Evolutionary conservation across 1,139 yeast species (phyloP).

Genomic region (Sugiyamaella paludigena): DNA sequence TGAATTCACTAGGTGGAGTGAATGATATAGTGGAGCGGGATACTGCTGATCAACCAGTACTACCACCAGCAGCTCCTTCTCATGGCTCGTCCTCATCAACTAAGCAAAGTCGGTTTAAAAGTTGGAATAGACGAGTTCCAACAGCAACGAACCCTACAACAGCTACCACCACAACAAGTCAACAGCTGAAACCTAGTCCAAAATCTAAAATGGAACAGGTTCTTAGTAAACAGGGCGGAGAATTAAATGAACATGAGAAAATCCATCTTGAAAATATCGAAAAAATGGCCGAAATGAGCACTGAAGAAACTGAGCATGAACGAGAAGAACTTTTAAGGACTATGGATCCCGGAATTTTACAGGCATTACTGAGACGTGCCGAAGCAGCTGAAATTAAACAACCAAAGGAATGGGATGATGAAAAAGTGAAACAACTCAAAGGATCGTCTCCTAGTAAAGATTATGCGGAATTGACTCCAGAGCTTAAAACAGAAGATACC

Average conservation of each 20-base stretch:
- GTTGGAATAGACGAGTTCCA: slow-evolving; percentile 6
- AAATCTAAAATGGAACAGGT: slow-evolving; percentile 7
- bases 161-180: background rate
- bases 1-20: slow-evolving; percentile 6
- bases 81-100: background rate
- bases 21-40: slow-evolving; percentile 22
- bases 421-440: slow-evolving; percentile 30
- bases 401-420: slow-evolving; percentile 54
- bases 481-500: background rate
- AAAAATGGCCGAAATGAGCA: slow-evolving; percentile 59
- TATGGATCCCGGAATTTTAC: slow-evolving; percentile 67
- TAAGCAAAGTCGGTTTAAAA: slow-evolving; percentile 12
- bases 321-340: slow-evolving; percentile 62
- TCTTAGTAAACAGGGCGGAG: slow-evolving; percentile 3
- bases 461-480: too few relatives aligned
- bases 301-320: slow-evolving; percentile 63
- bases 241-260: slow-evolving; percentile 55
- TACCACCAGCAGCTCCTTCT: slow-evolving; percentile 9
- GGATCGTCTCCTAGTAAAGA: background rate
- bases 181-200: background rate
- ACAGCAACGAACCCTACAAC: background rate
- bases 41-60: slow-evolving; percentile 9
- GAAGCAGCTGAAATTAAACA: slow-evolving; percentile 25
- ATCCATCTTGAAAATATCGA: slow-evolving; percentile 76
- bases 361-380: slow-evolving; percentile 46